Base-by-base conservation (phyloP, 345 rosid species). In the Syzygium jambos region DNA sequence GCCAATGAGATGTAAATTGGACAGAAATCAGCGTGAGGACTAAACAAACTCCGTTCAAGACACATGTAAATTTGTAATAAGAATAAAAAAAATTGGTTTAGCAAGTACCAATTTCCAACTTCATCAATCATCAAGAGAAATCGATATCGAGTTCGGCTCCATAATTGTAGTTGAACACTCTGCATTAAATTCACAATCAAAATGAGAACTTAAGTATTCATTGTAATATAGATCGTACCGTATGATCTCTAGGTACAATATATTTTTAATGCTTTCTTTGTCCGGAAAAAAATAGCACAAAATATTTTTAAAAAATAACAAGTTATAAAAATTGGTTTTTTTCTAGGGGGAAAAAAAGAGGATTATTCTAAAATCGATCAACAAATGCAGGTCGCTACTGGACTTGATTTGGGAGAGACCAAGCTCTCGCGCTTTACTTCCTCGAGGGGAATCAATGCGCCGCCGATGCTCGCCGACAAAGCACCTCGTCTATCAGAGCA, bases 291-390 rank as follows among this genome's bases (percentile, higher is more conserved):
- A n/a, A 12, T 61, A n/a, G 73, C 27, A 1, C 73, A n/a, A 0
- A 13, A 12, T n/a, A 6, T 2, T 61, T n/a, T 61, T 11, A 5
- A n/a, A n/a, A 61, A n/a, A 11, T 61, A 3, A 61, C 4, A 38
- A 17, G 30, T 61, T n/a, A 0, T 34, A 61, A 61, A 6, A n/a
- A 61, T 61, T 8, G 34, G 8, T 61, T 61, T 34, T 61, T 61
- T n/a, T 6, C n/a, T 3, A 0, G n/a, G n/a, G 3, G 6, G 3
- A n/a, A n/a, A n/a, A 61, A 5, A 4, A n/a, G 6, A 13, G 4
- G 19, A 61, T 61, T 12, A n/a, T 61, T 61, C 38, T n/a, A 13
- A 38, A 38, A 38, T 38, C 41, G 41, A 38, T 38, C 41, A 34
- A 7, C 4, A 43, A 30, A 2, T 2, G 43, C 5, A 2, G 2